Evolutionary conservation across 192 early-diverging fungal species (phyloP).

Genomic region (Coemansia sp.): DNA sequence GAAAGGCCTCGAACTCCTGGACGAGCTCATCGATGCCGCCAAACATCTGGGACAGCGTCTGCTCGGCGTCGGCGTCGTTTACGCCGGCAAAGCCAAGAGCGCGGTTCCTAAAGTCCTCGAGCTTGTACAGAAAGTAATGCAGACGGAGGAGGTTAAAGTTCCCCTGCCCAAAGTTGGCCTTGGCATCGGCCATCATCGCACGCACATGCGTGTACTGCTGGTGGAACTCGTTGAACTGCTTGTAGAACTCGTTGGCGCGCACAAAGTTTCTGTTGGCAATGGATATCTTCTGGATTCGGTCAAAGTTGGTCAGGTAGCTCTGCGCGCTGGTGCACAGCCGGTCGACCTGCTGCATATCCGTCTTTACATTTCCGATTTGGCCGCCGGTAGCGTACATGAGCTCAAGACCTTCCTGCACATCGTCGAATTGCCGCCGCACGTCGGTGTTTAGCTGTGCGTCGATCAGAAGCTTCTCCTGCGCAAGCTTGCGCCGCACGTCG

Average conservation of each 20-base stretch:
- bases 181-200: constrained; percentile 68
- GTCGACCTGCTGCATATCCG: constrained; percentile 84
- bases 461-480: constrained; percentile 85
- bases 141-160: constrained; percentile 76
- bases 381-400: constrained; percentile 64
- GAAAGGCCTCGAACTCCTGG: constrained; percentile 79
- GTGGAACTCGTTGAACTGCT: constrained; percentile 86
- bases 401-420: constrained; percentile 85
- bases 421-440: constrained; percentile 89
- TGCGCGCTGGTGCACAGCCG: constrained; percentile 80
- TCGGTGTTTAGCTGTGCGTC: constrained; percentile 96
- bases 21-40: constrained; percentile 75
- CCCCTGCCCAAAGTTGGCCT: constrained; percentile 44
- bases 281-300: constrained; percentile 90
- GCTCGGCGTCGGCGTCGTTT: constrained; percentile 72
- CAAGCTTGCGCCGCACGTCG: constrained; percentile 76
- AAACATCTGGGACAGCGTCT: constrained; percentile 88
- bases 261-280: constrained; percentile 94
- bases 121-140: constrained; percentile 83
- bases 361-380: constrained; percentile 64
- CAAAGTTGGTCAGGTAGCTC: constrained; percentile 86
- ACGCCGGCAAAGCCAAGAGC: constrained; percentile 75
- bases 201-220: constrained; percentile 73
- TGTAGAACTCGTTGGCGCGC: constrained; percentile 79
- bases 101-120: constrained; percentile 86